These are phyloP conservation scores for Allium fistulosum DNA, from an alignment of 106 monocot species.

Conservation along the genomic window DNA sequence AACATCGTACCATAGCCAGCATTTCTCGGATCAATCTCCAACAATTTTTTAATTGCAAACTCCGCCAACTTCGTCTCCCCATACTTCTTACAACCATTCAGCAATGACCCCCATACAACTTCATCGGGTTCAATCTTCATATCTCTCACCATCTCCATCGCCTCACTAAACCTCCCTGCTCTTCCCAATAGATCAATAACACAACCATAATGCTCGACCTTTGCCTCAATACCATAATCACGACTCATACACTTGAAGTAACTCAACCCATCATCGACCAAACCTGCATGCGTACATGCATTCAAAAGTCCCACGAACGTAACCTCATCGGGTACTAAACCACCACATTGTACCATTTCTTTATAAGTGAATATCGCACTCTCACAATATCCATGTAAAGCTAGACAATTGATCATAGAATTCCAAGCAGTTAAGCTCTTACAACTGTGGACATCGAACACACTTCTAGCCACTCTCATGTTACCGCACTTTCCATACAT, in stretches of 20 bases:
- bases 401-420: conserved; percentile 90
- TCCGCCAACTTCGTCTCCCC: conserved; percentile 51
- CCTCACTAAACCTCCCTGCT: conserved; percentile 73
- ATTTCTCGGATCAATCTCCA: conserved; percentile 62
- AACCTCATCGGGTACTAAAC: conserved; percentile 54
- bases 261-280: conserved; percentile 56
- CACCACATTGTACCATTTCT: conserved; percentile 27
- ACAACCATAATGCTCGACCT: conserved; percentile 82
- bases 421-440: conserved; percentile 71
- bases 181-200: conserved; percentile 74
- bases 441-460: conserved; percentile 35
- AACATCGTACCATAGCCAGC: conserved; percentile 60
- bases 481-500: conserved; percentile 96
- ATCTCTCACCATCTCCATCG: conserved; percentile 46
- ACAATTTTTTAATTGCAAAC: conserved; percentile 46
- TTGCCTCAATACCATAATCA: conserved; percentile 37
- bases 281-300: conserved; percentile 84
- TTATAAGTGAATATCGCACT: conserved; percentile 43
- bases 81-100: conserved; percentile 82
- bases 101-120: conserved; percentile 87
- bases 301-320: conserved; percentile 89
- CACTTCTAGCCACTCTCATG: conserved; percentile 45
- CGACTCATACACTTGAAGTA: conserved; percentile 53
- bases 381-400: conserved; percentile 60
- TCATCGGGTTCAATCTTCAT: conserved; percentile 86